Evolutionary conservation across 495 filamentous ascomycete species (phyloP).

Genomic region (Aspergillus olivimuriae): DNA sequence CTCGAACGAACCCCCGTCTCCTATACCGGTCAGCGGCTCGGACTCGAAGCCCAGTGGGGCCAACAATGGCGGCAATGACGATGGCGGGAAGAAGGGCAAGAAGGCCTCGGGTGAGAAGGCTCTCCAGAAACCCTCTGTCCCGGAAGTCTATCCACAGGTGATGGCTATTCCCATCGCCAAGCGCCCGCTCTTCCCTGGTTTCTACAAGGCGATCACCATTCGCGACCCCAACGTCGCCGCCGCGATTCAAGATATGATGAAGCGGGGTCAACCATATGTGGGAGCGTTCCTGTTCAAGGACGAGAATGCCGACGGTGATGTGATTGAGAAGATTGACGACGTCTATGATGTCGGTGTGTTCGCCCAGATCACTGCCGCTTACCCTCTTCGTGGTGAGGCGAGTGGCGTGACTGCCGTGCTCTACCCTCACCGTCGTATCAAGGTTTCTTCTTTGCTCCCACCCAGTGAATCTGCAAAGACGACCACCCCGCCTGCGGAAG

Average conservation of each 20-base stretch:
- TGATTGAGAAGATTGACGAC: slow-evolving; percentile 79
- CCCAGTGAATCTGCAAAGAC: slow-evolving; percentile 48
- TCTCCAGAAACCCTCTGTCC: slow-evolving; percentile 78
- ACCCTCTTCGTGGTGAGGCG: slow-evolving; percentile 76
- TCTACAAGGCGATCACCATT: slow-evolving; percentile 98
- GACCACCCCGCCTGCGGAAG: slow-evolving; percentile 40
- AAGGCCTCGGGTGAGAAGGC: slow-evolving; percentile 63
- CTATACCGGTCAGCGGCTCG: slow-evolving; percentile 35
- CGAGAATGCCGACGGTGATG: slow-evolving; percentile 84
- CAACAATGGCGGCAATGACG: slow-evolving; percentile 43
- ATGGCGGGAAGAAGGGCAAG: slow-evolving; percentile 52
- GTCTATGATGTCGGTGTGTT: slow-evolving; percentile 96
- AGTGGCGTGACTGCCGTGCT: slow-evolving; percentile 81
- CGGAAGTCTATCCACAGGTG: slow-evolving; percentile 95
- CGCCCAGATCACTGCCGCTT: slow-evolving; percentile 93
- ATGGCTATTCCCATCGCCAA: slow-evolving; percentile 98
- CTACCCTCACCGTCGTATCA: slow-evolving; percentile 93
- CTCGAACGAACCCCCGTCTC: slow-evolving; percentile 39
- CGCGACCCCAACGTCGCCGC: slow-evolving; percentile 79
- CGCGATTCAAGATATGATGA: slow-evolving; percentile 94
- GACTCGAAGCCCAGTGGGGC: slow-evolving; percentile 46
- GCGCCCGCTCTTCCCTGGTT: slow-evolving; percentile 91
- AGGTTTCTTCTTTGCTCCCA: slow-evolving; percentile 72
- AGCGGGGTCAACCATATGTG: slow-evolving; percentile 96
- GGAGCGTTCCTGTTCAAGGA: slow-evolving; percentile 97